Conservation (phyloP, 1,139 yeast genomes). For the Protomyces lactucae-debilis region DNA sequence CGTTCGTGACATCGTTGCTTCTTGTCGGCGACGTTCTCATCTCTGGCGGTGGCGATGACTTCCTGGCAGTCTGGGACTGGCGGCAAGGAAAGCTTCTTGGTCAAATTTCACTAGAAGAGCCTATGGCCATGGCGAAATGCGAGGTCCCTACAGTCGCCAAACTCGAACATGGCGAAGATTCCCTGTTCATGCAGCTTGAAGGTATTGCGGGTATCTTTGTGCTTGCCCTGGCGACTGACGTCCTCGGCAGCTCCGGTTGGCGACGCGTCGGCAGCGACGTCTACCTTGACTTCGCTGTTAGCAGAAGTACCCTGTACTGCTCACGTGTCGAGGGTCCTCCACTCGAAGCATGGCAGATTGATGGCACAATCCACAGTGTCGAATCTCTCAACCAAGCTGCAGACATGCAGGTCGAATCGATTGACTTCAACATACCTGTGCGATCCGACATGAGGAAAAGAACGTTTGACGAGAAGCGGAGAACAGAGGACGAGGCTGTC, state of each 20-base stretch:
- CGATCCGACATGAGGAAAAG: not conserved
- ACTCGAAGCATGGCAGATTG: not conserved
- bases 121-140: conserved; percentile 44
- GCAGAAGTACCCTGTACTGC: not conserved
- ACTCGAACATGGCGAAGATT: not conserved
- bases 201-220: not conserved
- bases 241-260: not conserved
- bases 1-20: conserved; percentile 59
- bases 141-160: not conserved
- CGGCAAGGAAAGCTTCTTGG: conserved; percentile 46
- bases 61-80: conserved; percentile 78
- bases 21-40: conserved; percentile 52
- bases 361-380: not conserved
- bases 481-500: not conserved
- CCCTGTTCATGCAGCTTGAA: not conserved
- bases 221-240: not conserved
- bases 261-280: not conserved
- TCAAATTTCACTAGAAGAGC: conserved; percentile 49
- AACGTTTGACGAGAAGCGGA: not conserved
- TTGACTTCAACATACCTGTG: not conserved
- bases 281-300: not conserved
- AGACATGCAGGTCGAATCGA: not conserved
- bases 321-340: not conserved
- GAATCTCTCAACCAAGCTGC: not conserved
- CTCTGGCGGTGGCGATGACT: conserved; percentile 89